phyloP scores from a whole-genome alignment of 768 basidiomycete genomes.

The Calocybe indica region DNA sequence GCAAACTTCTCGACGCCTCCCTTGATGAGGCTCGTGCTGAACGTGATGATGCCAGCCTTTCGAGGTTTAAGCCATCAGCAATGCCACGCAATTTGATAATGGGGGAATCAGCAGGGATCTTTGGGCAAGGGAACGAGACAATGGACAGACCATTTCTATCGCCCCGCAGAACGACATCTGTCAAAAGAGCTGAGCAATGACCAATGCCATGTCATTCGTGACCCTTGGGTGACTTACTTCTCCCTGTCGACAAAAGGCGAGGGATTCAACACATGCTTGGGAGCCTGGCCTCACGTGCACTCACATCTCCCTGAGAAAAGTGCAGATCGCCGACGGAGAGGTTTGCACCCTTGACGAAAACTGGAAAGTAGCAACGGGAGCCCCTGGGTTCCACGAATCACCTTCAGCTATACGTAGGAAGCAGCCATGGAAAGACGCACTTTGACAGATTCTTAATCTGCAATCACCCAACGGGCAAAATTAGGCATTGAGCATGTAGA shows the following conservation, averaged over 20 bases:
- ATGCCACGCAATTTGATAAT: background rate
- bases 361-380: constrained; percentile 71
- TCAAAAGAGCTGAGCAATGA: background rate
- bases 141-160: constrained; percentile 57
- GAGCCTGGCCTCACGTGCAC: constrained; percentile 1
- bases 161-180: constrained; percentile 73
- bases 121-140: background rate
- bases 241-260: constrained; percentile 31
- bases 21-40: constrained; percentile 69
- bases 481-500: no score
- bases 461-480: background rate
- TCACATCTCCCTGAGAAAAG: constrained; percentile 72
- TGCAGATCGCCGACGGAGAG: constrained; percentile 76
- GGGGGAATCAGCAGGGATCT: background rate
- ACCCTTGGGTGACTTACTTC: constrained; percentile 32
- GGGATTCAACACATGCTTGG: background rate
- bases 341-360: constrained; percentile 71
- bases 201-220: no score
- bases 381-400: constrained; percentile 30
- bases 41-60: constrained; percentile 66
- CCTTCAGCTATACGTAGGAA: background rate
- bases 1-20: constrained; percentile 70
- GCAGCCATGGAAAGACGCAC: constrained; percentile 18
- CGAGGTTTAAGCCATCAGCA: no score
- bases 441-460: constrained; percentile 75